These are phyloP conservation scores for Moniliophthora roreri DNA, from an alignment of 1,284 basidiomycete species.

Conservation along the genomic window DNA sequence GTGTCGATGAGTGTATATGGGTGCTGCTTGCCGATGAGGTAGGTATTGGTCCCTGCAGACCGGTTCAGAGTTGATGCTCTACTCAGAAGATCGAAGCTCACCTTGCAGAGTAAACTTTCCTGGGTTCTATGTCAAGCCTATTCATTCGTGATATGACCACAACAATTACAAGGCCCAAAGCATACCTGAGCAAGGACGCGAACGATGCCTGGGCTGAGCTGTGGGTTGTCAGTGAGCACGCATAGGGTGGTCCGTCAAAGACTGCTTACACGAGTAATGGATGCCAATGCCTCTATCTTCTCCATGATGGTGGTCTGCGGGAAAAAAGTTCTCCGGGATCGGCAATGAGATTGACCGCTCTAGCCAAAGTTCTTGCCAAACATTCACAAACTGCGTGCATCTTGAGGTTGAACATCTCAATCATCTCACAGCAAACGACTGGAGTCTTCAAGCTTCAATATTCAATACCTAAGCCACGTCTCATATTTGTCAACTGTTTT, in stretches of 20 bases:
- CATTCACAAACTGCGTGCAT: no score
- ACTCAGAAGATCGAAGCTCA: slow-evolving; percentile 20
- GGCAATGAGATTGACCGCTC: no score
- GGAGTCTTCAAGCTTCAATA: no score
- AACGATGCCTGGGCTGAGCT: slow-evolving; percentile 66
- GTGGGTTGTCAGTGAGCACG: neutral
- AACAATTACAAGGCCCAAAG: neutral
- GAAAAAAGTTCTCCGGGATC: neutral
- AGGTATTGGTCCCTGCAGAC: slow-evolving; percentile 84
- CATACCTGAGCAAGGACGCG: slow-evolving; percentile 74
- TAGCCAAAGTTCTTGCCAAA: neutral
- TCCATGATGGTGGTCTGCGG: slow-evolving; percentile 37
- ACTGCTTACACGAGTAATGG: slow-evolving; percentile 52
- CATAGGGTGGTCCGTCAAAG: slow-evolving; percentile 1
- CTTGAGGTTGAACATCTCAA: no score
- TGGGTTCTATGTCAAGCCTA: slow-evolving; percentile 62
- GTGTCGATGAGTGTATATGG: slow-evolving; percentile 87
- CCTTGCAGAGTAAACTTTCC: slow-evolving; percentile 92
- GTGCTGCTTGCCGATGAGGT: slow-evolving; percentile 71
- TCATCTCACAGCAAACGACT: no score
- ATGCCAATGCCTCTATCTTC: slow-evolving; percentile 46
- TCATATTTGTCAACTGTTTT: no score
- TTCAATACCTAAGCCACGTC: no score
- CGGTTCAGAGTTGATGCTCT: neutral
- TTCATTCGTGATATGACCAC: slow-evolving; percentile 4